A percentile compares a stretch with the other conserved stretches of the same genome.
These are phyloP conservation scores for Gastrodia elata DNA, from an alignment of 106 monocot species.

Conservation along the genomic window DNA sequence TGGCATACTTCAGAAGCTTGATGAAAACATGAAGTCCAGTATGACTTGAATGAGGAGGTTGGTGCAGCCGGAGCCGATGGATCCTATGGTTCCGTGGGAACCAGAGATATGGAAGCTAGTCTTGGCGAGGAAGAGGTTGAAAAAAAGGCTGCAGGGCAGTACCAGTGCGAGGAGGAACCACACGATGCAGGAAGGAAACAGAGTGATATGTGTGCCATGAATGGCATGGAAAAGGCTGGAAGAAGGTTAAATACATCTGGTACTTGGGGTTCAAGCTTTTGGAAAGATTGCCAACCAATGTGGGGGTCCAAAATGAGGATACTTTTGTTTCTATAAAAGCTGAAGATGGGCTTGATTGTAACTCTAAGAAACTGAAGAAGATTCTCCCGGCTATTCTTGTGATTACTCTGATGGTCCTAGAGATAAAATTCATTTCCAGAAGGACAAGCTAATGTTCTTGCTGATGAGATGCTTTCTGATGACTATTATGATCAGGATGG, in stretches of 20 bases:
- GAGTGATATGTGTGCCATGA: constrained; percentile 29
- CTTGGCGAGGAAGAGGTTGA: constrained; percentile 39
- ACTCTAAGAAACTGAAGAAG: constrained; percentile 18
- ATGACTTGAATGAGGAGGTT: constrained; percentile 72
- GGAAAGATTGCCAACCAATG: constrained; percentile 82
- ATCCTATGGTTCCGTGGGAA: constrained; percentile 25
- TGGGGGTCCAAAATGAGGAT: constrained; percentile 26
- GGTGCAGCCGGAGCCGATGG: constrained; percentile 36
- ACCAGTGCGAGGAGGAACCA: constrained; percentile 42
- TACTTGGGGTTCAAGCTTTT: constrained; percentile 83
- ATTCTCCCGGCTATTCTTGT: constrained; percentile 23
- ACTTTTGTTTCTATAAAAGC: constrained; percentile 18
- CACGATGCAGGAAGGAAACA: constrained; percentile 28
- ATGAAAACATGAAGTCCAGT: constrained; percentile 33
- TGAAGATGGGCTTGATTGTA: constrained; percentile 21
- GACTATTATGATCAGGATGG: constrained; percentile 98
- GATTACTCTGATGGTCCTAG: constrained; percentile 37
- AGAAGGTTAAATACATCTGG: constrained; percentile 34
- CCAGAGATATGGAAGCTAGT: constrained; percentile 39
- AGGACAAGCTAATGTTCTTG: constrained; percentile 60
- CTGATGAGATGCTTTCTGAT: constrained; percentile 98
- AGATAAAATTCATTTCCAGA: constrained; percentile 25
- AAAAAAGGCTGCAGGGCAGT: constrained; percentile 34
- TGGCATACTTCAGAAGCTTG: constrained; percentile 78
- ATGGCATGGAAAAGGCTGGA: constrained; percentile 27